These are phyloP conservation scores for Aspergillus flavus DNA, from an alignment of 2,329 filamentous ascomycete species.

Conservation along the genomic window DNA sequence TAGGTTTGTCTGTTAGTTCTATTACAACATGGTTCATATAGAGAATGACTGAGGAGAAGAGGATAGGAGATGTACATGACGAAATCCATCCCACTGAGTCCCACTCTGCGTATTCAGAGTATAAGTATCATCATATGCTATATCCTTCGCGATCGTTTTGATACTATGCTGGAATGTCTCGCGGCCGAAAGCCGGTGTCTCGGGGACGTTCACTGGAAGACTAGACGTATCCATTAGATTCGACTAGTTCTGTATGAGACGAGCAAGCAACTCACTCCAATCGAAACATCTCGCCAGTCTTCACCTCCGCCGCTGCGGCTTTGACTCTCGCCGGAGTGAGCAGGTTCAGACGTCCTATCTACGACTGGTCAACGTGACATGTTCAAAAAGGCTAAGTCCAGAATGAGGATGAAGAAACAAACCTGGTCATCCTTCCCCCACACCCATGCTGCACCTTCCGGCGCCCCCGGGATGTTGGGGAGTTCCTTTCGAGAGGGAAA, in stretches of 20 bases:
- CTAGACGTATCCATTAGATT: conserved; percentile 26
- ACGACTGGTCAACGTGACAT: background rate
- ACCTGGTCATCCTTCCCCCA: conserved; percentile 61
- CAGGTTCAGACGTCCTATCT: conserved; percentile 55
- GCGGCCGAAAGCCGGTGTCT: conserved; percentile 56
- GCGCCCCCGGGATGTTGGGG: conserved; percentile 54
- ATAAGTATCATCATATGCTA: conserved; percentile 50
- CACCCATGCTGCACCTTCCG: conserved; percentile 61
- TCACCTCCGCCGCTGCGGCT: conserved; percentile 56
- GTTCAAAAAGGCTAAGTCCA: background rate
- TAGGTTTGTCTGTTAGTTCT: conserved; percentile 15
- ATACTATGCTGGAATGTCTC: conserved; percentile 59
- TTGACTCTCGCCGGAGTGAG: conserved; percentile 59
- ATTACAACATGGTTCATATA: background rate
- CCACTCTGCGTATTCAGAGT: conserved; percentile 53
- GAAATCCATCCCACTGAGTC: conserved; percentile 55
- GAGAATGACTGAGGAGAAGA: background rate
- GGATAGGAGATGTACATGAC: conserved; percentile 40
- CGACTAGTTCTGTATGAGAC: background rate
- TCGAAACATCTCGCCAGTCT: conserved; percentile 58
- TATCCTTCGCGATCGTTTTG: conserved; percentile 41
- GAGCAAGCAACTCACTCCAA: conserved; percentile 47
- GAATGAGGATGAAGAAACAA: background rate
- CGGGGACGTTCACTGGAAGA: conserved; percentile 56
- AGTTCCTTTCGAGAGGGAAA: conserved; percentile 59